phyloP scores from a whole-genome alignment of 345 rosid genomes.

The Populus alba region DNA sequence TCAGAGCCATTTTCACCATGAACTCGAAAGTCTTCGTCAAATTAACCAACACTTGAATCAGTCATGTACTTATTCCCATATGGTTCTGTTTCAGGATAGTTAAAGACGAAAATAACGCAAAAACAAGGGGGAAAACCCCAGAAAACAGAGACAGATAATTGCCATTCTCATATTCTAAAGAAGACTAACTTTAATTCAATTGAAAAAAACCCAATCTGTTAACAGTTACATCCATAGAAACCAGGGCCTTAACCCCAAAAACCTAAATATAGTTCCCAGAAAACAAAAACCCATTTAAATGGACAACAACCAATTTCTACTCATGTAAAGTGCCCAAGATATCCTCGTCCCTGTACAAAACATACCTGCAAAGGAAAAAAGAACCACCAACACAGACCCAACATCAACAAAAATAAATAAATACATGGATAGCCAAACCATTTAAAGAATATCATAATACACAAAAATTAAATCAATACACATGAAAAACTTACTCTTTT shows the following conservation, averaged over 20 bases:
- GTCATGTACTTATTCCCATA: neutral
- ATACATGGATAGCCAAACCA: neutral
- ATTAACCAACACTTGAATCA: neutral
- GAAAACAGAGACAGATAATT: neutral
- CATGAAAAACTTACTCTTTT: constrained; percentile 47
- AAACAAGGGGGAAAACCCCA: too few relatives aligned
- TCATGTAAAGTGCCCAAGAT: constrained; percentile 79
- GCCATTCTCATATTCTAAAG: neutral
- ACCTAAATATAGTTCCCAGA: neutral
- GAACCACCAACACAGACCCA: neutral
- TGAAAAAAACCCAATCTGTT: neutral
- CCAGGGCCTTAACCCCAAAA: neutral
- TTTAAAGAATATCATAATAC: neutral
- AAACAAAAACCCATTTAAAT: neutral
- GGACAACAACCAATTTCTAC: neutral
- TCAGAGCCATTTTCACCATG: neutral
- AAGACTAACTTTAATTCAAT: neutral
- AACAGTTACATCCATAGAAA: constrained; percentile 4
- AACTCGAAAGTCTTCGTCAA: too few relatives aligned
- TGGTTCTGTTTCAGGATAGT: neutral
- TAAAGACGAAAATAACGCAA: neutral
- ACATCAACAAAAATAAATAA: neutral
- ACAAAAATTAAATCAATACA: neutral
- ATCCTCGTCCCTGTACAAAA: constrained; percentile 73
- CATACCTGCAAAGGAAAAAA: constrained; percentile 44